phyloP scores from a whole-genome alignment of 164 flowering plant genomes.

The Tetracentron sinense region DNA sequence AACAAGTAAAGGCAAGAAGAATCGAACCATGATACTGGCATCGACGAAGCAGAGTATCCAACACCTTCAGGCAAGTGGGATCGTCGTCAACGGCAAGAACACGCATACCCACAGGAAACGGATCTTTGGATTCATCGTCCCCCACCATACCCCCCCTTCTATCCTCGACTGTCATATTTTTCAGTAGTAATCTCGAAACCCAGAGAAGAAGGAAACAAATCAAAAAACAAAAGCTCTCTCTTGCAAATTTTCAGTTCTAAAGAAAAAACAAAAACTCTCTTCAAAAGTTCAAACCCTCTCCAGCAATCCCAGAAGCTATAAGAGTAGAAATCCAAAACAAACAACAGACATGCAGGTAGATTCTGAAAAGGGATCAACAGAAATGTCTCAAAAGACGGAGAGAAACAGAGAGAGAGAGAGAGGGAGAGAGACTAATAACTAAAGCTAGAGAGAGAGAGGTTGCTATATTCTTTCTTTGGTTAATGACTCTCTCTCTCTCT shows the following conservation, averaged over 20 bases:
- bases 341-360: slow-evolving; percentile 2
- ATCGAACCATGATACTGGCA: slow-evolving; percentile 54
- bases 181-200: neutral
- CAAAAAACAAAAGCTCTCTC: neutral
- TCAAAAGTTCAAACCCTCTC: slow-evolving; percentile 2
- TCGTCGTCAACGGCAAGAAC: slow-evolving; percentile 69
- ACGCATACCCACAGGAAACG: slow-evolving; percentile 59
- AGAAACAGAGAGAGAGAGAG: slow-evolving; percentile 8
- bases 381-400: neutral
- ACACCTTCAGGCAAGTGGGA: slow-evolving; percentile 45
- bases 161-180: slow-evolving; percentile 38
- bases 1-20: neutral
- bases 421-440: slow-evolving; percentile 7
- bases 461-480: no score
- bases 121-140: slow-evolving; percentile 31
- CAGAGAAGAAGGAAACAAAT: neutral
- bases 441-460: slow-evolving; percentile 10
- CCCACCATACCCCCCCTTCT: neutral
- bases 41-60: slow-evolving; percentile 45
- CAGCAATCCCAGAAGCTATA: slow-evolving; percentile 19
- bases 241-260: neutral
- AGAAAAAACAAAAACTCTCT: neutral
- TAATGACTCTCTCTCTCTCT: no score
- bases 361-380: neutral
- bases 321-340: neutral